Conservation (phyloP, 345 rosid species). For the Excoecaria cochinchinensis region DNA sequence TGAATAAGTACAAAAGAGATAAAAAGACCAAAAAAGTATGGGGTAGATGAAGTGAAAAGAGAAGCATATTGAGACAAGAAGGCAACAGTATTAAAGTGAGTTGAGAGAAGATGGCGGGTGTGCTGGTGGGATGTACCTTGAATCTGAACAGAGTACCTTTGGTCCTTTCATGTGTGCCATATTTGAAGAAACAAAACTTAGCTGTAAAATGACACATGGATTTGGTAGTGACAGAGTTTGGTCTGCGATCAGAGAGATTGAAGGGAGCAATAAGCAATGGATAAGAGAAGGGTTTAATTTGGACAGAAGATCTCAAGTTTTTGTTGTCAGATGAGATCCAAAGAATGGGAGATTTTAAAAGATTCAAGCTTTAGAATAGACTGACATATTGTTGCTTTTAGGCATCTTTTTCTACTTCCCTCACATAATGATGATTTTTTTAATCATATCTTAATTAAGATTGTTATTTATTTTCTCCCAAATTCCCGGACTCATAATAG, state of each 20-base stretch:
- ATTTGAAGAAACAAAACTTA: conserved; percentile 38
- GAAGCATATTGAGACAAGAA: conserved; percentile 46
- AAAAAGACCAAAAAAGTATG: conserved; percentile 58
- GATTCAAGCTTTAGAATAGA: conserved; percentile 18
- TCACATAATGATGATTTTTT: not conserved
- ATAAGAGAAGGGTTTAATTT: conserved; percentile 32
- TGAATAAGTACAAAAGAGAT: conserved; percentile 24
- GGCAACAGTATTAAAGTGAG: conserved; percentile 42
- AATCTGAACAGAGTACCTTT: conserved; percentile 42
- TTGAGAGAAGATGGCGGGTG: conserved; percentile 52
- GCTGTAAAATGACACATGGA: conserved; percentile 48
- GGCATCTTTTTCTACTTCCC: conserved; percentile 5
- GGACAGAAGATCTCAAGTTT: conserved; percentile 44
- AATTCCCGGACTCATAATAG: no score
- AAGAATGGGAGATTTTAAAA: conserved; percentile 32
- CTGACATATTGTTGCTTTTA: conserved; percentile 38
- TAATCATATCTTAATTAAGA: not conserved
- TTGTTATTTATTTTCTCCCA: no score
- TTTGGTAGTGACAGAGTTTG: conserved; percentile 32
- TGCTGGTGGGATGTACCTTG: conserved; percentile 52
- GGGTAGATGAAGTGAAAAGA: conserved; percentile 49
- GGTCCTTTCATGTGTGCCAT: conserved; percentile 37
- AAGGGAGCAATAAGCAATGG: conserved; percentile 27
- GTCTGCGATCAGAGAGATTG: conserved; percentile 39
- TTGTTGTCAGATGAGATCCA: conserved; percentile 47